Evolutionary conservation across 2,329 filamentous ascomycete species (phyloP).

Genomic region (Polychaeton citri): DNA sequence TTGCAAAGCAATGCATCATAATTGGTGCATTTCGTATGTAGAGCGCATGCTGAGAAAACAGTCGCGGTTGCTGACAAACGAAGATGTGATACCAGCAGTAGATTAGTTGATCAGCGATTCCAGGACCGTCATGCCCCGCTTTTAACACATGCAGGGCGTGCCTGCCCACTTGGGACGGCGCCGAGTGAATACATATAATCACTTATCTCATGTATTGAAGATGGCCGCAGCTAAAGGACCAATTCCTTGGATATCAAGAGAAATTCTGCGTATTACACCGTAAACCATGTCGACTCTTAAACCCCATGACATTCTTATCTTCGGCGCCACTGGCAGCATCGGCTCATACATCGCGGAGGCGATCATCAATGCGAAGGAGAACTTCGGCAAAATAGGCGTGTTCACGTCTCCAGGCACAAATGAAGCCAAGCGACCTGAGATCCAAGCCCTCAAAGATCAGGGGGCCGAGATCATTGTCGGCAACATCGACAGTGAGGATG

Average conservation of each 20-base stretch:
- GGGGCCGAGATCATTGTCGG: slow-evolving; percentile 44
- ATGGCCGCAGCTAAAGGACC: no score
- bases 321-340: slow-evolving; percentile 41
- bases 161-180: background rate
- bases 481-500: slow-evolving; percentile 37
- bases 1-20: no score
- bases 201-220: no score
- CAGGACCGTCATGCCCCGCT: no score
- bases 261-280: no score
- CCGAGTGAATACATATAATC: background rate
- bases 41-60: no score
- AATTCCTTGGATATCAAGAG: no score
- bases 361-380: slow-evolving; percentile 31
- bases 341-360: slow-evolving; percentile 38
- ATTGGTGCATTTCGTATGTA: no score
- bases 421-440: slow-evolving; percentile 35
- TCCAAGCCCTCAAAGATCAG: slow-evolving; percentile 33
- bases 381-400: slow-evolving; percentile 40
- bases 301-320: slow-evolving; percentile 34
- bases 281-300: slow-evolving; percentile 6
- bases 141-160: background rate
- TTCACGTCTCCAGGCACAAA: slow-evolving; percentile 42
- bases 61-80: no score
- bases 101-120: no score
- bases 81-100: no score